Percentiles rank a stretch among this genome's conserved stretches.
Evolutionary conservation across 805 yeast species (phyloP).

Genomic region (Metschnikowia continentalis): DNA sequence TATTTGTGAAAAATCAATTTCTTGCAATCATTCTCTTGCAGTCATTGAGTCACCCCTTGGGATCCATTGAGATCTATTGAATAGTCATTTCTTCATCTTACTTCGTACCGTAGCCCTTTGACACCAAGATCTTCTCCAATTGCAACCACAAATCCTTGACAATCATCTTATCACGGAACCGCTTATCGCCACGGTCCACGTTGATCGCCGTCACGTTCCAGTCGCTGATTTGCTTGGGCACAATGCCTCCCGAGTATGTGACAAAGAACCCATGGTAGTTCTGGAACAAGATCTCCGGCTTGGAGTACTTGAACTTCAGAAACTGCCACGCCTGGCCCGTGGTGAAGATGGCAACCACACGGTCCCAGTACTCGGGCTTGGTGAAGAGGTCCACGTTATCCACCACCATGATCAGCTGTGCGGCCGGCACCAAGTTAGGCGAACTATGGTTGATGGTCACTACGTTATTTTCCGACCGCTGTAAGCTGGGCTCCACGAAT

Average conservation of each 20-base stretch:
- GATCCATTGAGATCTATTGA: no score
- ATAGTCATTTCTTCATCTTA: not conserved
- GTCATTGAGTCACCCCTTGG: no score
- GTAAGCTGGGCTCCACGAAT: constrained; percentile 50
- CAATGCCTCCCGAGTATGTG: constrained; percentile 69
- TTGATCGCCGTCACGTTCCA: constrained; percentile 86
- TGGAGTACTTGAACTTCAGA: constrained; percentile 75
- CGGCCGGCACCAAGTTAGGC: constrained; percentile 47
- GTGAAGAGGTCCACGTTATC: constrained; percentile 78
- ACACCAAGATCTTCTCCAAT: constrained; percentile 67
- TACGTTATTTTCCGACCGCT: constrained; percentile 33
- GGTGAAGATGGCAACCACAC: constrained; percentile 92
- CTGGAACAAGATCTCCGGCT: constrained; percentile 78
- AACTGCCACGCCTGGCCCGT: constrained; percentile 99
- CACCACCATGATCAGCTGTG: constrained; percentile 70
- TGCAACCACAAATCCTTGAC: constrained; percentile 82
- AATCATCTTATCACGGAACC: constrained; percentile 87
- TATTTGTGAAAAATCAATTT: no score
- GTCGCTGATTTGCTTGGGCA: constrained; percentile 69
- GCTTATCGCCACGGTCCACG: constrained; percentile 68
- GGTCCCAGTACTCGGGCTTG: constrained; percentile 96
- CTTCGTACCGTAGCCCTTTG: constrained; percentile 50
- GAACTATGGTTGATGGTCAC: constrained; percentile 54
- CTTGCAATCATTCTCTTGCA: no score
- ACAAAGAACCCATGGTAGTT: constrained; percentile 79